Base-by-base conservation (phyloP, 2,329 filamentous ascomycete species). In the Pezicula radicicola region DNA sequence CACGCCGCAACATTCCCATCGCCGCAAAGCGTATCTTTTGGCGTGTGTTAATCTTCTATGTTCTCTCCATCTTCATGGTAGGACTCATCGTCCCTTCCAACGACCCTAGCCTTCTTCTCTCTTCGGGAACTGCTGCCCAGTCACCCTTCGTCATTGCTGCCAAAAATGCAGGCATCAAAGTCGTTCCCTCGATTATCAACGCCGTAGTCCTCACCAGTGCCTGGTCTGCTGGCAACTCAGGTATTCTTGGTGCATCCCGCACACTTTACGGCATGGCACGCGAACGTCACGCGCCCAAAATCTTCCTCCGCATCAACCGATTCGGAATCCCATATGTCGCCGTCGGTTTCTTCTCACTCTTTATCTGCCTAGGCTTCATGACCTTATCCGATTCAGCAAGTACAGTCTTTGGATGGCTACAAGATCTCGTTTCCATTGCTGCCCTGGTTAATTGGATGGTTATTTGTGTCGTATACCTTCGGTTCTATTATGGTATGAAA, bases 131-230 rank as follows among this genome's bases (percentile, higher is more conserved):
- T 18, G 74, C 77, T 8, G 76, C 76, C 2, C 74, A 79, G 63
- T 71, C 66, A 2, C 85, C 84, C 15, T 88, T 85, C 63, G 86
- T 91, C 51, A 88, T 91, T 56, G 87, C 87, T 25, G 83, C 86
- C 44, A 75, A 79, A 10, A 79, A 81, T 21, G 87, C 87, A 1
- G 81, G 84, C 1, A 83, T 91, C 52, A 75, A 74, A 4, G 84
- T 78, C 4, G 79, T 91, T 7, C 84, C 86, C 0, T 82, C 81
- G 8, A 78, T 91, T 49, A 84, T 91, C 68, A 91, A 91, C 66
- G 87, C 86, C 39, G 75, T 90, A 37, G 85, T 91, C 61, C 76
- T 91, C 59, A 87, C 84, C 0, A 87, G 84, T 0, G 85, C 84
- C 0, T 84, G 82, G 69, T 88, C 85, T 0, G 78, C 85, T 0